Base-by-base conservation (phyloP, 129 eudicot genomes). In the Silybum marianum region DNA sequence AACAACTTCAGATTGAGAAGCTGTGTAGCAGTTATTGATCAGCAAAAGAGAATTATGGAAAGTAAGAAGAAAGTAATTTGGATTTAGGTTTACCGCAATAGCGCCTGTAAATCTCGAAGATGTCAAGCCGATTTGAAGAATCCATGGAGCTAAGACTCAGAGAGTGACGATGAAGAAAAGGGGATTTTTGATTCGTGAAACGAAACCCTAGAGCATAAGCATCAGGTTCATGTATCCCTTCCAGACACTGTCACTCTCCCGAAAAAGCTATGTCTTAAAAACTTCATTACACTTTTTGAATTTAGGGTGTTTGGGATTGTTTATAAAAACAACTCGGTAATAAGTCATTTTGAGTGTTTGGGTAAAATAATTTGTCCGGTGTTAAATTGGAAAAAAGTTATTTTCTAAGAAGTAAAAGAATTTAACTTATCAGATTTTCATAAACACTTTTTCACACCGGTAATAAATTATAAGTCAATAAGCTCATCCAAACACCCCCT, bases 101-200 rank as follows among this genome's bases (percentile, higher is more conserved):
- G 30, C 81, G 93, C 9, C 77, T 85, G 85, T 91, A 91, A 81
- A 88, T 82, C 46, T 84, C 80, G 72, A 82, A 89, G 81, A 91
- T 84, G 71, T 86, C 88, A 63, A 87, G 71, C 19, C 60, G 81
- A 78, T 11, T 63, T 51, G 87, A 28, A 46, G 71, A 73, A 38
- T 89, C 91, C 96, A 91, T 91, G 72, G 73, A 69, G 78, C 69
- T 69, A 19, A 8, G 36, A 32, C 6, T 3, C 5, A 32, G 36
- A 32, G 36, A 26, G 72, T 28, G 65, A 7, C 6, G 54, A 18
- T 32, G 69, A 40, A 9, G 62, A 22, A 38, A 0, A 8, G 22
- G 85, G 34, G 9, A 1, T 36, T 62, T 62, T 30, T 83, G 85
- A 75, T 72, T 81, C 46, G 11, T 42, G 60, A 36, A 54, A 67